A percentile compares a stretch with the other conserved stretches of the same genome.
Evolutionary conservation across 306 rosid genomes (phyloP).

Genomic region (Cicer yamashitae): DNA sequence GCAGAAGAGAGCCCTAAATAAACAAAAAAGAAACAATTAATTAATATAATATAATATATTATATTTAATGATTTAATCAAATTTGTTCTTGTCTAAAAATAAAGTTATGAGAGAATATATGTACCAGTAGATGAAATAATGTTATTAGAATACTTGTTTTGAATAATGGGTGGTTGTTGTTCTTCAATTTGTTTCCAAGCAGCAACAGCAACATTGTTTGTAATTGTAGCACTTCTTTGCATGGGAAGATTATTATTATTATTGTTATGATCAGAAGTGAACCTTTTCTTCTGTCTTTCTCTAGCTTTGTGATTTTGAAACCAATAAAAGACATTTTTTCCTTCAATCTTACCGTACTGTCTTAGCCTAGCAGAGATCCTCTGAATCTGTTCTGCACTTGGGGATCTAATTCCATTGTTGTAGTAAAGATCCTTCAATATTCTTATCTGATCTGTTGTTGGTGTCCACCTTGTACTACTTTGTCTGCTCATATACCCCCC

Average conservation of each 20-base stretch:
- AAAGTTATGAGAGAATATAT: not conserved
- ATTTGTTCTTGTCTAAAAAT: too few relatives aligned
- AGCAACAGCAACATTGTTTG: not conserved
- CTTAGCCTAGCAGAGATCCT: slow-evolving; percentile 88
- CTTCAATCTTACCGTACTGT: slow-evolving; percentile 96
- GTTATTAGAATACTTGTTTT: slow-evolving; percentile 59
- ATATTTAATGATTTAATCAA: not conserved
- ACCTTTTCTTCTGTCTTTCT: slow-evolving; percentile 96
- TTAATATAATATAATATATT: not conserved
- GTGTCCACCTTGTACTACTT: slow-evolving; percentile 92
- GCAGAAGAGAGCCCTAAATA: slow-evolving; percentile 61
- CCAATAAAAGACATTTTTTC: slow-evolving; percentile 94
- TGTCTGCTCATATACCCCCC: slow-evolving; percentile 76
- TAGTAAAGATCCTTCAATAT: slow-evolving; percentile 94
- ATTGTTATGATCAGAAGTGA: slow-evolving; percentile 47
- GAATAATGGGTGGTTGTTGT: slow-evolving; percentile 12
- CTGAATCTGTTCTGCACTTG: slow-evolving; percentile 96
- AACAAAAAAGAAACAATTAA: not conserved
- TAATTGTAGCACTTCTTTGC: too few relatives aligned
- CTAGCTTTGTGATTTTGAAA: slow-evolving; percentile 97
- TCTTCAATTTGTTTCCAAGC: slow-evolving; percentile 55
- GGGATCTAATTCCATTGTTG: slow-evolving; percentile 90
- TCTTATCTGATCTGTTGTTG: slow-evolving; percentile 90
- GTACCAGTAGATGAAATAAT: slow-evolving; percentile 56
- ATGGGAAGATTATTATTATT: not conserved